Evolutionary conservation across 805 yeast species (phyloP), one percentile per base, ranked within the genome.

Genomic region (Brettanomyces naardenensis): DNA sequence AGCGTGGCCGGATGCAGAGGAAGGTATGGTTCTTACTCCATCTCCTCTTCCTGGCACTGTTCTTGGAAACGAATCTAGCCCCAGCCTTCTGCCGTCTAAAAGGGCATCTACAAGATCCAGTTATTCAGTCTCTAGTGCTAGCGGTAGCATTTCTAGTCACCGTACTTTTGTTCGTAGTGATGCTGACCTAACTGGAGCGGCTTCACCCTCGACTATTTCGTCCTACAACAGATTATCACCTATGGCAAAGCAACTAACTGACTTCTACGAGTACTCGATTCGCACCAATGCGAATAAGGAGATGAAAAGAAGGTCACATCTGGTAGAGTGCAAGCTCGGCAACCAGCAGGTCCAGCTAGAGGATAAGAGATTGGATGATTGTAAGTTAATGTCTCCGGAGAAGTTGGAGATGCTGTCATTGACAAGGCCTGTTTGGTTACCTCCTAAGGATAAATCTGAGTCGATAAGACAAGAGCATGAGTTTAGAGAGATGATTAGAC

Each of bases 391-490:
- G 1, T 79, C 87, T 1, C 69, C 66, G 1, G 82, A 79, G 48
- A 80, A 80, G 47, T 52, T 77, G 27, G 67, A 66, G 19, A 56
- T 61, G 9, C 56, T 80, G 27, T 69, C 80, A 36, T 75, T 74
- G 31, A 71, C 86, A 1, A 66, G 89, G 46, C 89, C 89, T 3
- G 69, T 76, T 35, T 77, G 85, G 72, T 54, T 79, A 32, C 89
- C 89, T 5, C 87, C 87, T 5, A 80, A 80, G 52, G 62, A 65
- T 28, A 50, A 59, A 3, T 53, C 51, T 10, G 89, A 80, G 49
- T 68, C 68, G 30, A 53, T 61, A 25, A 65, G 65, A 40, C 89
- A 80, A 49, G 78, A 76, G 46, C 64, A 59, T 34, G 78, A 79
- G 49, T 68, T 79, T 39, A 60, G 67, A 28, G 49, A 51, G 18